phyloP scores from a whole-genome alignment of 164 flowering plant species.

The Sedum album region DNA sequence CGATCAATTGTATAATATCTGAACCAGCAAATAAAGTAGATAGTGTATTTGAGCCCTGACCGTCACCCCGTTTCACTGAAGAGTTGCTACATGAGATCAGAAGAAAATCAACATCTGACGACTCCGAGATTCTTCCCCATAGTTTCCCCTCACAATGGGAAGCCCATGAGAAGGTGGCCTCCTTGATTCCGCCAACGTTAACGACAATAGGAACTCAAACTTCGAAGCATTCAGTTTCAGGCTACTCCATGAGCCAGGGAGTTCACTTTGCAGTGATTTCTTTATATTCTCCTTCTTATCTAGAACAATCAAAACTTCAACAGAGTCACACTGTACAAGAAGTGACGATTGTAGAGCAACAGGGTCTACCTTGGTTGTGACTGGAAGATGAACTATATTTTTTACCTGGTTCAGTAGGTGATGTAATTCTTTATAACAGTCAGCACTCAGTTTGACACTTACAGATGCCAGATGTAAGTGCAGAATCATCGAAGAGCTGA shows the following conservation, averaged over 20 bases:
- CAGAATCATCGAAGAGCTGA: slow-evolving; percentile 50
- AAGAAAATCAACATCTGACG: slow-evolving; percentile 43
- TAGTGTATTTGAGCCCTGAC: slow-evolving; percentile 82
- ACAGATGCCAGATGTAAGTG: slow-evolving; percentile 40
- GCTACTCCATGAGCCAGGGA: slow-evolving; percentile 72
- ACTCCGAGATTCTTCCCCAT: slow-evolving; percentile 52
- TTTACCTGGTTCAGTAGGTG: slow-evolving; percentile 41
- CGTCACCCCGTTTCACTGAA: slow-evolving; percentile 76
- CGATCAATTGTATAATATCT: slow-evolving; percentile 45
- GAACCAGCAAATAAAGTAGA: slow-evolving; percentile 71
- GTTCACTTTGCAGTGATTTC: slow-evolving; percentile 55
- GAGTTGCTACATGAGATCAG: slow-evolving; percentile 70
- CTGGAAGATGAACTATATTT: slow-evolving; percentile 24
- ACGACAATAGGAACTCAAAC: slow-evolving; percentile 66
- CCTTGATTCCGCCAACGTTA: slow-evolving; percentile 55
- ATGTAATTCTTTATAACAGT: slow-evolving; percentile 34
- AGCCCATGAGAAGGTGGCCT: slow-evolving; percentile 55
- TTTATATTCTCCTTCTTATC: slow-evolving; percentile 29
- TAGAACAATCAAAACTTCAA: slow-evolving; percentile 36
- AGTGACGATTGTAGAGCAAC: slow-evolving; percentile 50
- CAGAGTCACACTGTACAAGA: slow-evolving; percentile 53
- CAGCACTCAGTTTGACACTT: slow-evolving; percentile 28
- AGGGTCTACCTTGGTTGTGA: slow-evolving; percentile 16
- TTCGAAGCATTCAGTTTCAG: slow-evolving; percentile 45
- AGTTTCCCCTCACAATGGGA: slow-evolving; percentile 75